A percentile compares a stretch with the other conserved stretches of the same genome.
phyloP scores from a whole-genome alignment of 768 basidiomycete genomes.

The Mycena latifolia region DNA sequence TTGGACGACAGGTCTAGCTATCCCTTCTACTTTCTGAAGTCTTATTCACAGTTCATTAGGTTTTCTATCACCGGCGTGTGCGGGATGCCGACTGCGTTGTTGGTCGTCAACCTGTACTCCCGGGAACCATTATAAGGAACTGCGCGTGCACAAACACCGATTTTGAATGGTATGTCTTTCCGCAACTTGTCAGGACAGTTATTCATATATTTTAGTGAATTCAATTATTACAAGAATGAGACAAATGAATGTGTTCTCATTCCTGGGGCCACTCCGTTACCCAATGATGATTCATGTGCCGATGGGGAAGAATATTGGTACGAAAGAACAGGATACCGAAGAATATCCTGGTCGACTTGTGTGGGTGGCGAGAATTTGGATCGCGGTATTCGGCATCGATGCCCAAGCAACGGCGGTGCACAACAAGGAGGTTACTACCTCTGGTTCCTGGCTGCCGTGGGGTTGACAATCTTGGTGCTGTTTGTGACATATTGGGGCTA shows the following conservation, averaged over 20 bases:
- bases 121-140: slow-evolving; percentile 66
- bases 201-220: slow-evolving; percentile 45
- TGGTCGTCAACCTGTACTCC: slow-evolving; percentile 56
- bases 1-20: slow-evolving; percentile 95
- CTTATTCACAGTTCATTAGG: slow-evolving; percentile 59
- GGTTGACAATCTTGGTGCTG: background rate
- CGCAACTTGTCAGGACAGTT: background rate
- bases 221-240: slow-evolving; percentile 83
- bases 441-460: background rate
- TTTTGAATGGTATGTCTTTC: slow-evolving; percentile 86
- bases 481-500: background rate
- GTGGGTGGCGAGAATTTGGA: background rate
- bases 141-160: slow-evolving; percentile 82
- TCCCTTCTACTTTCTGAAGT: no score
- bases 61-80: slow-evolving; percentile 81
- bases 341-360: background rate
- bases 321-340: slow-evolving; percentile 88
- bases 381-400: background rate
- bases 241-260: slow-evolving; percentile 76
- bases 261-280: slow-evolving; percentile 74
- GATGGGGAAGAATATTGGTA: slow-evolving; percentile 87
- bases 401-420: background rate
- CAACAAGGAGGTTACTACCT: background rate
- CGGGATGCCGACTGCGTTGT: background rate
- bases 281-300: slow-evolving; percentile 70